phyloP scores from a whole-genome alignment of 108 stramenopile species.

The Skeletonema grethae region DNA sequence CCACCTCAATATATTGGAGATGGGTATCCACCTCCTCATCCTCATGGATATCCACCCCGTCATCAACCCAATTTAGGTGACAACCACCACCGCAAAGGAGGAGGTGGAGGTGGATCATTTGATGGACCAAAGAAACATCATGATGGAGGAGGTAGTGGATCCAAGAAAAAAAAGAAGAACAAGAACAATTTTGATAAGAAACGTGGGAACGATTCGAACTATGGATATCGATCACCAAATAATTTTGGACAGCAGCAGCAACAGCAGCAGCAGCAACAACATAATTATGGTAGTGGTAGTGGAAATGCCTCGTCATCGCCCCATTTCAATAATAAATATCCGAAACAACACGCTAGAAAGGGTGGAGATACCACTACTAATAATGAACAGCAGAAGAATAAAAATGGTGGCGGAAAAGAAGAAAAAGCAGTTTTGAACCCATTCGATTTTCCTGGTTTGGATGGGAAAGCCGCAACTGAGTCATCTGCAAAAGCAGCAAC shows the following conservation, averaged over 20 bases:
- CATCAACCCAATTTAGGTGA: conserved; percentile 1
- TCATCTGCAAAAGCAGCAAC: background rate
- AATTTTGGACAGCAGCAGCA: conserved; percentile 10
- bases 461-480: background rate
- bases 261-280: background rate
- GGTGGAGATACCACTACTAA: background rate
- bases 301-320: conserved; percentile 9
- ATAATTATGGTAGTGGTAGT: background rate
- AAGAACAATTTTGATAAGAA: background rate
- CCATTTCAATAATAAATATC: conserved; percentile 13
- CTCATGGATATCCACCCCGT: conserved; percentile 3
- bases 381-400: background rate
- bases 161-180: background rate
- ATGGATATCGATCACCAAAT: conserved; percentile 2
- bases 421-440: conserved; percentile 31
- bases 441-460: conserved; percentile 48
- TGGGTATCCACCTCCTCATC: conserved; percentile 6
- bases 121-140: conserved; percentile 2
- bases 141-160: background rate
- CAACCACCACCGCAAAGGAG: background rate
- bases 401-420: conserved; percentile 12
- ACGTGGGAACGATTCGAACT: background rate
- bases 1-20: conserved; percentile 7
- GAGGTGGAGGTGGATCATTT: background rate
- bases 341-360: conserved; percentile 20